Conservation (phyloP, 371 early-diverging fungal genomes). For the Rhizopus arrhizus region DNA sequence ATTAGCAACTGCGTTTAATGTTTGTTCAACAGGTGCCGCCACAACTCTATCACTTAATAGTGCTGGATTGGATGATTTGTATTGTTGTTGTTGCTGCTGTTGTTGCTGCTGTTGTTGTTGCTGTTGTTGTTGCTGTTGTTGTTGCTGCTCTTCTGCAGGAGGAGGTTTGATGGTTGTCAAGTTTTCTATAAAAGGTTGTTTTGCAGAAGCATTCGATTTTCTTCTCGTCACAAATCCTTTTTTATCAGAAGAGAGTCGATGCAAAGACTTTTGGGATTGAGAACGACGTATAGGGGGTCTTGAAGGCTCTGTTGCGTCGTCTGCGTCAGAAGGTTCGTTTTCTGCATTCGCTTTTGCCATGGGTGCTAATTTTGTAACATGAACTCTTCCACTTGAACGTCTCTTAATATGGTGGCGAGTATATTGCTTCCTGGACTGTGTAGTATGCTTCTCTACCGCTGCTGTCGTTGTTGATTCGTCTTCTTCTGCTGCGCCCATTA, state of each 20-base stretch:
- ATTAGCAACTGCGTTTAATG: constrained; percentile 41
- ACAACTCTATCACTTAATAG: constrained; percentile 11
- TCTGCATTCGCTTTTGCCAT: constrained; percentile 42
- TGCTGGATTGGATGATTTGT: constrained; percentile 10
- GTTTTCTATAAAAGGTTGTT: constrained; percentile 3
- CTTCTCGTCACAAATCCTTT: constrained; percentile 25
- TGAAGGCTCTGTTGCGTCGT: constrained; percentile 22
- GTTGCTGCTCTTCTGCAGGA: background rate
- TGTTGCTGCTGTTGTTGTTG: background rate
- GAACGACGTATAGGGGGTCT: constrained; percentile 45
- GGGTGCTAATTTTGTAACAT: constrained; percentile 52
- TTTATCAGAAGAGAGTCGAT: constrained; percentile 28
- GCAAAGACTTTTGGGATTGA: constrained; percentile 41
- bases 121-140: constrained; percentile 1
- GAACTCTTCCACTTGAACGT: constrained; percentile 50
- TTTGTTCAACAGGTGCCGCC: constrained; percentile 44
- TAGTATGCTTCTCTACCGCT: constrained; percentile 27
- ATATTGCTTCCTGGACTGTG: constrained; percentile 35
- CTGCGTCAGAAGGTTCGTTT: constrained; percentile 25
- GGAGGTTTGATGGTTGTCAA: background rate
- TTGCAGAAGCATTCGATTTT: constrained; percentile 20
- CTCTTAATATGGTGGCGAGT: constrained; percentile 52
- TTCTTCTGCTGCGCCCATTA: constrained; percentile 28
- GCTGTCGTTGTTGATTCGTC: constrained; percentile 1
- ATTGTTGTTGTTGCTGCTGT: no score